Percentiles rank a stretch among this genome's conserved stretches.
phyloP scores from a whole-genome alignment of 495 filamentous ascomycete genomes.

The Haplographium delicatum region DNA sequence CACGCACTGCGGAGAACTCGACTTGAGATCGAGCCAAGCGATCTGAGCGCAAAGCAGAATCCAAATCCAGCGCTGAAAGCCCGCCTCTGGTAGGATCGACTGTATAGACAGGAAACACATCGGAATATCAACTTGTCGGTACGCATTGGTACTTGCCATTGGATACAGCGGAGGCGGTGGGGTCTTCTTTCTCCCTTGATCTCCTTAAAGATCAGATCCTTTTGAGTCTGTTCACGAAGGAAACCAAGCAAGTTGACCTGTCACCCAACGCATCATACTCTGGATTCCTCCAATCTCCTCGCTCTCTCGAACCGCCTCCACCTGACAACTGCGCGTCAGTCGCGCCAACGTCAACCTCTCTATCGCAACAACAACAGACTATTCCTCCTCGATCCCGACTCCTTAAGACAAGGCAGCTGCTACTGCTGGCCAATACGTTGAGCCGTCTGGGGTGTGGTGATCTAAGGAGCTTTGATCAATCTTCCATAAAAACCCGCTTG shows the following conservation, averaged over 20 bases:
- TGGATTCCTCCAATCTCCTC: conserved; percentile 10
- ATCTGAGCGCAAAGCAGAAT: conserved; percentile 15
- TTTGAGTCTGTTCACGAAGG: conserved; percentile 1
- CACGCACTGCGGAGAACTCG: not conserved
- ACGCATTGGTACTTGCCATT: conserved; percentile 16
- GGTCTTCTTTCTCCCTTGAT: conserved; percentile 12
- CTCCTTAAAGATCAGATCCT: conserved; percentile 7
- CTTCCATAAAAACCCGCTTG: conserved; percentile 7
- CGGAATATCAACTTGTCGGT: too few relatives aligned
- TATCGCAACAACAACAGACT: conserved; percentile 9
- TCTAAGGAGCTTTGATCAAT: conserved; percentile 2
- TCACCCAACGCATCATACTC: conserved; percentile 6
- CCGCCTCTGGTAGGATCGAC: not conserved
- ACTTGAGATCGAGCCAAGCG: not conserved
- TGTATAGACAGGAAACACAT: too few relatives aligned
- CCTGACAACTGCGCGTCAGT: conserved; percentile 16
- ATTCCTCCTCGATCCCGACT: conserved; percentile 10
- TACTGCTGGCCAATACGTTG: conserved; percentile 1
- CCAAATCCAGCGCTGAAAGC: not conserved
- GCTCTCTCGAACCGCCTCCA: conserved; percentile 6
- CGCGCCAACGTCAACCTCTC: conserved; percentile 16
- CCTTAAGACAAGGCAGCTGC: not conserved
- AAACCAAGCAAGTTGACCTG: conserved; percentile 9
- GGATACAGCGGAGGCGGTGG: conserved; percentile 14
- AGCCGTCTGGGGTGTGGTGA: conserved; percentile 8